A percentile compares a stretch with the other conserved stretches of the same genome.
These are phyloP conservation scores for Globisporangium nodosum DNA, from an alignment of 352 stramenopile genomes.

Conservation along the genomic window DNA sequence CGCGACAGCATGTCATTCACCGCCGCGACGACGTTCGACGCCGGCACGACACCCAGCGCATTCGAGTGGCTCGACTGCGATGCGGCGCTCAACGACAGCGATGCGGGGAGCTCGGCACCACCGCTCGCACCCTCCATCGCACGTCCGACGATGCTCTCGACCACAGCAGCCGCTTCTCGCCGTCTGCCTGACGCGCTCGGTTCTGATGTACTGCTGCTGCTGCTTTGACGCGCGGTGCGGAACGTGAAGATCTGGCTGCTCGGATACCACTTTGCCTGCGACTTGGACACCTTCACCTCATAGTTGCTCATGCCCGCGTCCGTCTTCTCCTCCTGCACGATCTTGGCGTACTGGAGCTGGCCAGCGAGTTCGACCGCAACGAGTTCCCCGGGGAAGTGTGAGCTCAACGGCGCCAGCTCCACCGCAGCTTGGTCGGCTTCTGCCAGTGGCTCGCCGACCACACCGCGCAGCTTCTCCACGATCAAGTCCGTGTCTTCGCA, in stretches of 20 bases:
- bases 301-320: constrained; percentile 40
- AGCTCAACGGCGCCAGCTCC: constrained; percentile 57
- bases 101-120: constrained; percentile 11
- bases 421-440: constrained; percentile 38
- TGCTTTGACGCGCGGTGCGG: constrained; percentile 32
- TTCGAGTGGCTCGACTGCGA: neutral
- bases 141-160: neutral
- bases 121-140: neutral
- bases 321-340: constrained; percentile 32
- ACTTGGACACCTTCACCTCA: constrained; percentile 53
- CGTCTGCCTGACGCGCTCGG: too few relatives aligned
- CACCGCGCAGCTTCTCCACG: constrained; percentile 59
- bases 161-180: neutral
- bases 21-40: constrained; percentile 54
- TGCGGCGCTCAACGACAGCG: constrained; percentile 7
- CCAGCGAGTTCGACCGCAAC: constrained; percentile 51
- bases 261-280: constrained; percentile 27
- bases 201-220: neutral
- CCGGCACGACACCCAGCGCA: constrained; percentile 14
- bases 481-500: constrained; percentile 60
- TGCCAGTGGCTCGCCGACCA: constrained; percentile 43
- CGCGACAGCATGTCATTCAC: constrained; percentile 72
- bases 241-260: constrained; percentile 75
- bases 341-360: constrained; percentile 54
- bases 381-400: constrained; percentile 64